A percentile compares a stretch with the other conserved stretches of the same genome.
Conservation (phyloP, 768 basidiomycete species). For the Porphyrellus cyaneotinctus region DNA sequence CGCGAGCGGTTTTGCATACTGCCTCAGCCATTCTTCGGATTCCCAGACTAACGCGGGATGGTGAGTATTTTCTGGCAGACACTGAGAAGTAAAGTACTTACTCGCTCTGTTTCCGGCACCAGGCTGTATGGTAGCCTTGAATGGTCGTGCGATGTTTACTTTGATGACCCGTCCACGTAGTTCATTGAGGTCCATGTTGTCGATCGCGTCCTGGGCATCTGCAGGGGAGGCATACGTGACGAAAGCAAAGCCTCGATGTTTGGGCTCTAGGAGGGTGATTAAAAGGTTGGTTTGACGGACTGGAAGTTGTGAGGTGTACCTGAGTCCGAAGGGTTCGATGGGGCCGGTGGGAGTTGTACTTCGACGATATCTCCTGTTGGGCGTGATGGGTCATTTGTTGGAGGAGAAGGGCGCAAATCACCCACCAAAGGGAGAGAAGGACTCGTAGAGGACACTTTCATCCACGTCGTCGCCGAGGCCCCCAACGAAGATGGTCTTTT, state of each 20-base stretch:
- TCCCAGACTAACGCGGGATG: slow-evolving; percentile 72
- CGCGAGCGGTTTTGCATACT: slow-evolving; percentile 73
- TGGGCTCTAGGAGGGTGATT: slow-evolving; percentile 45
- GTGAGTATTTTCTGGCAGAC: neutral
- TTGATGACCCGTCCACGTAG: slow-evolving; percentile 70
- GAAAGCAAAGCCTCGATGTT: slow-evolving; percentile 92
- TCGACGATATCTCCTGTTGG: slow-evolving; percentile 84
- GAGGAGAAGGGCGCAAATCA: neutral
- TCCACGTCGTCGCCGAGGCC: slow-evolving; percentile 82
- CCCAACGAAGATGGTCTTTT: slow-evolving; percentile 83
- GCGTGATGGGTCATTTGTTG: neutral
- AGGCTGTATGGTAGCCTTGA: slow-evolving; percentile 62
- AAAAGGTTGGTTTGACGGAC: slow-evolving; percentile 4
- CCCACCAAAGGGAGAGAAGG: slow-evolving; percentile 86
- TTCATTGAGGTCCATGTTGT: slow-evolving; percentile 98
- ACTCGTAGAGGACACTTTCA: slow-evolving; percentile 69
- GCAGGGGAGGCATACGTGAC: slow-evolving; percentile 75
- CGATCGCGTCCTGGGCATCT: slow-evolving; percentile 94
- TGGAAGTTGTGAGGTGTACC: slow-evolving; percentile 34
- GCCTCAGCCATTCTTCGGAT: slow-evolving; percentile 87
- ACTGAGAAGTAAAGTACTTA: slow-evolving; percentile 35
- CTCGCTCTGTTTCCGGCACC: slow-evolving; percentile 73
- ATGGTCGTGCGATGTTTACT: slow-evolving; percentile 82
- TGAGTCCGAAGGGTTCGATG: slow-evolving; percentile 62
- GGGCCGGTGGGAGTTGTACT: slow-evolving; percentile 80